phyloP scores from a whole-genome alignment of 352 stramenopile genomes.

The Halophytophthora batemanensis region DNA sequence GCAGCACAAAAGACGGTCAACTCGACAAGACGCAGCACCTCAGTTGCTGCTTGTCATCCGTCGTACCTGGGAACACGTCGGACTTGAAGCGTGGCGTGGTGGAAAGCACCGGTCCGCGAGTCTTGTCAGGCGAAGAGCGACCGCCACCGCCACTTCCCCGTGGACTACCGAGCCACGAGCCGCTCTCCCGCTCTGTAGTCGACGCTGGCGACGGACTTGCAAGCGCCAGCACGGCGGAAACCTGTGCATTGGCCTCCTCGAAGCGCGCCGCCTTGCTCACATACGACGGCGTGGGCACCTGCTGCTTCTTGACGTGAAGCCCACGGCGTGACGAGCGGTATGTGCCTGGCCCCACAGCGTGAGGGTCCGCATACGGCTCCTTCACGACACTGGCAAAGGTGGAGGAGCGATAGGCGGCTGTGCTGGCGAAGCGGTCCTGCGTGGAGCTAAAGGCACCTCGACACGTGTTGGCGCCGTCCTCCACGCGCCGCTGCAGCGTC shows the following conservation, averaged over 20 bases:
- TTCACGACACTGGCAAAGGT: conserved; percentile 74
- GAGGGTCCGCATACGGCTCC: conserved; percentile 58
- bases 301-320: conserved; percentile 60
- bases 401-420: conserved; percentile 57
- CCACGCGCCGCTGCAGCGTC: conserved; percentile 43
- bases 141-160: conserved; percentile 12
- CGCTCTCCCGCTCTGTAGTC: conserved; percentile 5
- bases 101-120: conserved; percentile 49
- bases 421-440: conserved; percentile 65
- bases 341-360: conserved; percentile 53
- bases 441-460: conserved; percentile 53
- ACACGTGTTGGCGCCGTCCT: conserved; percentile 49
- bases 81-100: conserved; percentile 73
- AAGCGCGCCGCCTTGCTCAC: conserved; percentile 55
- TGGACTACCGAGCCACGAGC: conserved; percentile 14
- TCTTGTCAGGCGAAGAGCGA: conserved; percentile 29
- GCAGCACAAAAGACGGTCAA: neutral
- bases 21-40: neutral
- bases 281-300: conserved; percentile 53
- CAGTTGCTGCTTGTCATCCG: neutral
- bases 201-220: conserved; percentile 8
- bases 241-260: conserved; percentile 51
- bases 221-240: conserved; percentile 39
- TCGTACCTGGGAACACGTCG: conserved; percentile 50
- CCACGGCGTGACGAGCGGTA: conserved; percentile 57